Conservation (phyloP, 2,329 filamentous ascomycete genomes). For the Cladosporium sp. region DNA sequence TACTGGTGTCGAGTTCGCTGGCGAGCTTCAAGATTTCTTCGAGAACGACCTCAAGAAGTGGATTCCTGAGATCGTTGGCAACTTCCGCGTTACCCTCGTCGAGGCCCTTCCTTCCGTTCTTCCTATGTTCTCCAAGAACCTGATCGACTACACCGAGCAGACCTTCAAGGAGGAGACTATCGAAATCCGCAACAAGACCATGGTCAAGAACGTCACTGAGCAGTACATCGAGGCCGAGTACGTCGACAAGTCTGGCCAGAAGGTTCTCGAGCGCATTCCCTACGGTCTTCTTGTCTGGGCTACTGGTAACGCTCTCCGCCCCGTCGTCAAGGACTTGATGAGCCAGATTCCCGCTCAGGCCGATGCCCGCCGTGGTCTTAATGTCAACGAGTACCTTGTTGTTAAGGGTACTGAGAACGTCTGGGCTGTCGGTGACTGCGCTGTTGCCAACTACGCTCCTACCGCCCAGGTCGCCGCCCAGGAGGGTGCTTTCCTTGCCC, state of each 20-base stretch:
- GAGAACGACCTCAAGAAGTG: constrained; percentile 97
- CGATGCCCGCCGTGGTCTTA: constrained; percentile 89
- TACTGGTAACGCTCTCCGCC: constrained; percentile 90
- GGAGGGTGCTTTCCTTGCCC: constrained; percentile 91
- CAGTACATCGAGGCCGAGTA: constrained; percentile 90
- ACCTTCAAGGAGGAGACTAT: constrained; percentile 99
- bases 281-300: constrained; percentile 98
- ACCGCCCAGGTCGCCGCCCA: constrained; percentile 96
- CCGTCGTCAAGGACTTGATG: constrained; percentile 89
- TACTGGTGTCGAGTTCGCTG: constrained; percentile 96
- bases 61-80: constrained; percentile 89
- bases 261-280: constrained; percentile 77
- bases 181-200: constrained; percentile 95
- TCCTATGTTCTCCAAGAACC: constrained; percentile 97
- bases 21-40: constrained; percentile 98
- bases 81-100: constrained; percentile 96
- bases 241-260: constrained; percentile 72
- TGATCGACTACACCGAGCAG: constrained; percentile 99
- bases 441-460: constrained; percentile 94
- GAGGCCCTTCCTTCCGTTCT: constrained; percentile 94
- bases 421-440: constrained; percentile 97
- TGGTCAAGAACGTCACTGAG: constrained; percentile 96
- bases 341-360: constrained; percentile 89
- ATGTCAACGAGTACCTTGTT: constrained; percentile 97
- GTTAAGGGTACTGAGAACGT: constrained; percentile 96